Base-by-base conservation (phyloP, 306 rosid species). In the Inga oerstediana region DNA sequence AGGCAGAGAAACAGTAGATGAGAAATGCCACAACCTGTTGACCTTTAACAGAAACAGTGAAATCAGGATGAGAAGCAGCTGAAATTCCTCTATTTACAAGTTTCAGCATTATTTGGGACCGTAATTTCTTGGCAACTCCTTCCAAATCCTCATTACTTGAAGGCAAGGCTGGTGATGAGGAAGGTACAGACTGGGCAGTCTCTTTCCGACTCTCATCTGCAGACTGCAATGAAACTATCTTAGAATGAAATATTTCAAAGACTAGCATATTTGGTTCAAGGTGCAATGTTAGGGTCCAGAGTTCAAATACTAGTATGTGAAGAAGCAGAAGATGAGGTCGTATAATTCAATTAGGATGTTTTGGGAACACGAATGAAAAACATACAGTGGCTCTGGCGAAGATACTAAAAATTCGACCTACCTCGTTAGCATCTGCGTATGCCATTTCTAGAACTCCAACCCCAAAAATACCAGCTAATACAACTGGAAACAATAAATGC, bases 31-130 rank as follows among this genome's bases (percentile, higher is more conserved):
- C 30, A 80, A 95, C 98, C 98, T 89, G 89, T 75, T 90, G 91
- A 77, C 98, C 98, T 85, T 91, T 93, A 72, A 87, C 88, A n/a
- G 91, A 87, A 70, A 93, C 92, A 54, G 37, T 80, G 90, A 89
- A 92, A 12, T 86, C 87, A 71, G 98, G 98, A 82, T 85, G 91
- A 75, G 95, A 89, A 73, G 94, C 90, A 52, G 49, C 61, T 48
- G 51, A 81, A 34, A 89, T 39, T 75, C 94, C 97, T 86, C 81
- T 93, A 82, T 83, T 82, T 73, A 67, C 83, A 52, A 92, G 89
- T 84, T 85, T 84, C 54, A 88, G 88, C 61, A 88, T 86, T 86
- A 89, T 95, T 59, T 87, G 79, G 78, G 74, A 75, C 2, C 92
- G 91, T 56, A 92, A 93, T 79, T 83, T 89, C 90, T 56, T 91